Percentiles rank a stretch among this genome's conserved stretches.
These are phyloP conservation scores for Funneliformis mosseae DNA, from an alignment of 192 early-diverging fungal species.

Conservation along the genomic window DNA sequence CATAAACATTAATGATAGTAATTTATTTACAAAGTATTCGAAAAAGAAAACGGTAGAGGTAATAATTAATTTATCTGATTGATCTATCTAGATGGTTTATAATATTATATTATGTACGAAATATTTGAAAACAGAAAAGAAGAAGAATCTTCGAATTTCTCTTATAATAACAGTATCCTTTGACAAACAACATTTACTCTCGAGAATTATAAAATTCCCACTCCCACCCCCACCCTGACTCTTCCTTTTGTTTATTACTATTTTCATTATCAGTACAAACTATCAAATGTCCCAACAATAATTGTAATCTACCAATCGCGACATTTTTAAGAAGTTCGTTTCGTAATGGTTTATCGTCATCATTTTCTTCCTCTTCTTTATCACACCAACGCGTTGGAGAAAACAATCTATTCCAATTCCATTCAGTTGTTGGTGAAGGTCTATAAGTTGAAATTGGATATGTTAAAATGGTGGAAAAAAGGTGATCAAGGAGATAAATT, in stretches of 20 bases:
- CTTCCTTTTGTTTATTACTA: background rate
- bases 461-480: background rate
- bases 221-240: background rate
- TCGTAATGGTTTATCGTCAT: background rate
- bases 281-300: conserved; percentile 31
- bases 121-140: background rate
- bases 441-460: conserved; percentile 11
- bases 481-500: conserved; percentile 25
- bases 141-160: too few species aligned
- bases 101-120: background rate
- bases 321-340: conserved; percentile 3
- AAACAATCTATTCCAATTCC: conserved; percentile 27
- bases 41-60: background rate
- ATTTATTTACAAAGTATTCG: background rate
- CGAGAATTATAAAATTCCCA: background rate
- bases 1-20: too few species aligned
- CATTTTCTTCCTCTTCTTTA: background rate
- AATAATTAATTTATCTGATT: background rate
- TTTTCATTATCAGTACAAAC: background rate
- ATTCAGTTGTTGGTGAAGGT: conserved; percentile 28
- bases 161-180: too few species aligned
- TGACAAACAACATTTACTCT: background rate
- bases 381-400: conserved; percentile 6
- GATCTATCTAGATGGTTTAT: background rate
- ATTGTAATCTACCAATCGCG: conserved; percentile 1